Evolutionary conservation across 495 filamentous ascomycete genomes (phyloP).

Genomic region (Rusavskia elegans): DNA sequence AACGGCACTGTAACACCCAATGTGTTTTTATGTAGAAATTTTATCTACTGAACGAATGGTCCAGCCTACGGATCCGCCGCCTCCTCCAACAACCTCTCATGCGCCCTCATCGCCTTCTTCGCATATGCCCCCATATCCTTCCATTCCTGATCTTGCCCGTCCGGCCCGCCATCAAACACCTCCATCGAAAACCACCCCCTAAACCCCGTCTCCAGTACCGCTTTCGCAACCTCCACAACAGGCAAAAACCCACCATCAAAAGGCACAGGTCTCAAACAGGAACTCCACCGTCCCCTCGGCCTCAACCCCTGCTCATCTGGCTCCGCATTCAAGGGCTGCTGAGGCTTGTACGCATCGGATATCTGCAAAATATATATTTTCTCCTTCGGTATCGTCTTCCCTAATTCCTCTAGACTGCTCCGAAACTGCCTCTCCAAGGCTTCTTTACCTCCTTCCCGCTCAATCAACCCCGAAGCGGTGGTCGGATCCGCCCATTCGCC

Average conservation of each 20-base stretch:
- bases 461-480: constrained; percentile 42
- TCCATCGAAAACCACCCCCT: constrained; percentile 60
- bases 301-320: constrained; percentile 30
- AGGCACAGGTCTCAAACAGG: constrained; percentile 52
- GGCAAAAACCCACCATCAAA: constrained; percentile 62
- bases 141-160: constrained; percentile 41
- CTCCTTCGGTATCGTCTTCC: constrained; percentile 39
- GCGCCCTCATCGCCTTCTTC: constrained; percentile 40
- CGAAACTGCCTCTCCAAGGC: constrained; percentile 35
- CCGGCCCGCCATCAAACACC: constrained; percentile 52
- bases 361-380: constrained; percentile 70
- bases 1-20: no score
- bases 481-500: constrained; percentile 67
- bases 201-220: constrained; percentile 56
- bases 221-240: constrained; percentile 44
- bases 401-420: constrained; percentile 37
- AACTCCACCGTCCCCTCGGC: constrained; percentile 55
- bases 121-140: constrained; percentile 41
- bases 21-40: no score
- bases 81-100: constrained; percentile 33
- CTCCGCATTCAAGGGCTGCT: constrained; percentile 26
- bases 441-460: constrained; percentile 16
- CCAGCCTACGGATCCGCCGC: background rate
- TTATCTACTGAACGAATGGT: no score
- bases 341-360: constrained; percentile 57